Base-by-base conservation (phyloP, 2,329 filamentous ascomycete species). In the Rhexocercosporidium sp. region DNA sequence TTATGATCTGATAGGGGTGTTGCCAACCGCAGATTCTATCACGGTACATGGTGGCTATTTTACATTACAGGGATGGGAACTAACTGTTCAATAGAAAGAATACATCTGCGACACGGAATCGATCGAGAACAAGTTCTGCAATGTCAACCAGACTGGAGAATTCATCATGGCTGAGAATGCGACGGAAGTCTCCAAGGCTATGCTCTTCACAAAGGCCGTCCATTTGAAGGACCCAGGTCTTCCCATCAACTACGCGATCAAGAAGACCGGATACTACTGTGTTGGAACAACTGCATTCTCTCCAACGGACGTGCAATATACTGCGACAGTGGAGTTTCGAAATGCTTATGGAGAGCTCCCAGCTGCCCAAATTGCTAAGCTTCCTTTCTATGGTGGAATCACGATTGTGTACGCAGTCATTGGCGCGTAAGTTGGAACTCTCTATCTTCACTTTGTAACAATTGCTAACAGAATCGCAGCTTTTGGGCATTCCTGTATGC, bases 401-500 rank as follows among this genome's bases (percentile, higher is more conserved):
- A 95, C 94, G 0, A 94, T 99, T 70, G 88, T 97, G 37, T 99
- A 99, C 80, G 94, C 94, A 59, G 86, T 98, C 22, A 88, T 98
- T 72, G 90, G 89, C 72, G 86, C 88, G 78, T 91, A 86, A 66
- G 85, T 82, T 37, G 41, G 65, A 62, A 37, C 53, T 20, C 8
- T 16, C 34, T 14, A 5, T 44, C 34, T 22, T 11, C 16, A 22
- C 6, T 0, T 1, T 47, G 20, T 12, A 29, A 14, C 12, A 14
- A 20, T 56, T 51, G 18, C 70, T 71, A 51, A 67, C 59, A n/a
- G 34, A 5, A 9, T 37, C 22, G 47, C 69, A 89, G 89, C 14
- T 95, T 94, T 79, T 99, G 96, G 96, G 93, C 88, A 11, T 97
- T 97, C 79, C 84, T 98, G 25, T 98, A 99, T 81, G 94, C 94